Percentiles rank a stretch among this genome's conserved stretches.
phyloP scores from a whole-genome alignment of 495 filamentous ascomycete species.

The Penicillium turbatum region DNA sequence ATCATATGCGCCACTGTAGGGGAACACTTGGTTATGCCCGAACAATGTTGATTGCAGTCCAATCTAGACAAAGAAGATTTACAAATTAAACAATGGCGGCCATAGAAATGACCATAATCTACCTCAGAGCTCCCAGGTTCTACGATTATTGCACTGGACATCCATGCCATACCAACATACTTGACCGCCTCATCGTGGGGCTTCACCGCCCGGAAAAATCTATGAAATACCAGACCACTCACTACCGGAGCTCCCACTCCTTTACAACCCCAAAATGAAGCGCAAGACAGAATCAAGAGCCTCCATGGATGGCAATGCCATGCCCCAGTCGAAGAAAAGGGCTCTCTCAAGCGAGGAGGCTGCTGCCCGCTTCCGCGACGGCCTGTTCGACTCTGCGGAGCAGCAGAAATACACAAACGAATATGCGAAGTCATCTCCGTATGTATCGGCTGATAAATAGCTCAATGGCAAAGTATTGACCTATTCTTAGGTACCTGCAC shows the following conservation, averaged over 20 bases:
- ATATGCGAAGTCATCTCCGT: constrained; percentile 72
- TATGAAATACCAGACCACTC: constrained; percentile 17
- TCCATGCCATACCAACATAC: not conserved
- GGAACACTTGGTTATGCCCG: not conserved
- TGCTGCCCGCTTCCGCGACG: constrained; percentile 60
- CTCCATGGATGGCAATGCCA: constrained; percentile 38
- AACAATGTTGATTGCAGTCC: not conserved
- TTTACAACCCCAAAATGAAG: constrained; percentile 43
- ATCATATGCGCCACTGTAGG: not conserved
- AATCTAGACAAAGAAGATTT: not conserved
- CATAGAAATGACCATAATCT: no score
- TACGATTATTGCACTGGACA: not conserved
- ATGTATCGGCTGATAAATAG: constrained; percentile 20
- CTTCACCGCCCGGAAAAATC: constrained; percentile 21
- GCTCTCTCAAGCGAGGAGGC: constrained; percentile 48
- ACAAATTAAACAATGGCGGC: no score
- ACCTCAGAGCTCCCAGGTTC: not conserved
- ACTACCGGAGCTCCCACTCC: not conserved
- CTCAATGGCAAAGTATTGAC: constrained; percentile 11
- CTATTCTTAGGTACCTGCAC: constrained; percentile 66
- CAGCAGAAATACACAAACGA: constrained; percentile 61
- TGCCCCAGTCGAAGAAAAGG: constrained; percentile 47
- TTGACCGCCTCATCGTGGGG: constrained; percentile 11
- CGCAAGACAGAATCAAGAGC: constrained; percentile 46
- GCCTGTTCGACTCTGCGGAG: constrained; percentile 66